Evolutionary conservation across 768 basidiomycete species (phyloP), one percentile per base, ranked within the genome.

Genomic region (Pulveroboletus ravenelii): DNA sequence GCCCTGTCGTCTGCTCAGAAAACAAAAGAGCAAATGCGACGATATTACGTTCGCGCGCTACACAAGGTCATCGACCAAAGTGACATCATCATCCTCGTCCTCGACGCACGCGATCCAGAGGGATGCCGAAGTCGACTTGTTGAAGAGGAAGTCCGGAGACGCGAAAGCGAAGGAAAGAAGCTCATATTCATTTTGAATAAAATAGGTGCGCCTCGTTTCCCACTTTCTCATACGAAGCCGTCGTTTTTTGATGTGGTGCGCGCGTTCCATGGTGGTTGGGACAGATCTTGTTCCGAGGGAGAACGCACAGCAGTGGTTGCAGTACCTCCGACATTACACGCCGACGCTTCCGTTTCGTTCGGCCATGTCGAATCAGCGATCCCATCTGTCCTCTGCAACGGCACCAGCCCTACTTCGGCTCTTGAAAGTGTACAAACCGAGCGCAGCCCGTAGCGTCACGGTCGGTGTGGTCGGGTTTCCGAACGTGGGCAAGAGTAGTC

Each of bases 141-240:
- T 5, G 96, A 99, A 66, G 91, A 95, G 62, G 94, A 96, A 65
- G 93, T 96, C 1, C 75, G 88, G 40, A 74, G 90, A 55, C 77
- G 89, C 32, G 93, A 94, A 64, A 74, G 73, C 20, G 89, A 95
- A 55, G 89, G 93, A 8, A 99, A 99, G 75, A 89, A 84, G 64
- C 72, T 98, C 29, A 84, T 99, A 2, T 91, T 93, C 47, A 91
- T 97, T 3, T 67, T 99, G n/a, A 98, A 97, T 69, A 97, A 99
- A 73, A 88, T 96, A 51, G 95, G 95, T 93, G 84, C n/a, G 46
- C 12, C 1, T 10, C 2, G 35, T 25, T 39, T 34, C 40, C 32
- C 15, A 23, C 29, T 10, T 2, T 38, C 20, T 40, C 30, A 35
- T 8, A 17, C 6, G 18, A 3, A 2, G 39, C 2, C 9, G 5